Evolutionary conservation across 1,139 yeast genomes (phyloP).

Genomic region (Hemisphaericaspora subhashii): DNA sequence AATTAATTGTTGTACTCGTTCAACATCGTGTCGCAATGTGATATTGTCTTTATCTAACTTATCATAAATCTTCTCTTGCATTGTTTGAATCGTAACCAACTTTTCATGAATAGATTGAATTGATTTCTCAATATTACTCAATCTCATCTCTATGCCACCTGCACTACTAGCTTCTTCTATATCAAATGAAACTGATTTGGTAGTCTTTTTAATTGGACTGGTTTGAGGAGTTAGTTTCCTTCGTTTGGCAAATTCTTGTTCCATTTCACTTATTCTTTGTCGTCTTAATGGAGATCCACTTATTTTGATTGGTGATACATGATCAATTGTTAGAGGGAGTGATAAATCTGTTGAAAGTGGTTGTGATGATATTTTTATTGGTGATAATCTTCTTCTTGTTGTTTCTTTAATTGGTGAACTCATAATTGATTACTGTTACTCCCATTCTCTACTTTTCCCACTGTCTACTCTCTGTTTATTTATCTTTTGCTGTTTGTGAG

Average conservation of each 20-base stretch:
- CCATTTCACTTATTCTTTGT: slow-evolving; percentile 30
- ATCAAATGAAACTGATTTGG: slow-evolving; percentile 5
- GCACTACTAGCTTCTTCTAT: not conserved
- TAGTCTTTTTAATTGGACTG: not conserved
- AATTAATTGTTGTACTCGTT: slow-evolving; percentile 1
- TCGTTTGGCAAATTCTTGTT: slow-evolving; percentile 13
- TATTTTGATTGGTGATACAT: slow-evolving; percentile 29
- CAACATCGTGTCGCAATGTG: slow-evolving; percentile 3
- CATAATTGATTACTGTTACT: not conserved
- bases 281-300: slow-evolving; percentile 42
- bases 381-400: not conserved
- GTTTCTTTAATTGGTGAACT: slow-evolving; percentile 1
- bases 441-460: not conserved
- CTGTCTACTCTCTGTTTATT: not conserved
- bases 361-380: slow-evolving; percentile 6
- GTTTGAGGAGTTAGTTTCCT: not conserved
- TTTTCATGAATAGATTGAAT: slow-evolving; percentile 3
- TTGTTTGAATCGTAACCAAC: slow-evolving; percentile 6
- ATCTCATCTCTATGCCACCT: not conserved
- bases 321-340: not conserved
- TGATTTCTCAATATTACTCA: slow-evolving; percentile 1
- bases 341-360: not conserved
- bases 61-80: slow-evolving; percentile 16
- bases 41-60: slow-evolving; percentile 14
- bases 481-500: not conserved